Evolutionary conservation across 306 rosid species (phyloP).

Genomic region (Begonia masoniana): DNA sequence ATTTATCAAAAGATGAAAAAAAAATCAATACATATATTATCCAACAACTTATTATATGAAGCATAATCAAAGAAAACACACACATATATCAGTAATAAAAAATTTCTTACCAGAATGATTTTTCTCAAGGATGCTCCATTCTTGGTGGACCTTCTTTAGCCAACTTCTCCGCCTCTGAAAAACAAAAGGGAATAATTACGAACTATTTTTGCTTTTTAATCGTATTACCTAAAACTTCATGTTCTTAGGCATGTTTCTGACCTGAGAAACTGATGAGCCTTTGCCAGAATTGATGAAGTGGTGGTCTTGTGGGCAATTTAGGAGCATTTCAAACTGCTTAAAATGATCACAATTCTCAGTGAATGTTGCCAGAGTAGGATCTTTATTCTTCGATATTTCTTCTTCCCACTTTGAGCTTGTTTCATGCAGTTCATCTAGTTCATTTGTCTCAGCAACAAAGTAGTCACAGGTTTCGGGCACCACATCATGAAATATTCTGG

Average conservation of each 20-base stretch:
- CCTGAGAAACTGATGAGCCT: constrained; percentile 54
- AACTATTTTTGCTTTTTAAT: constrained; percentile 7
- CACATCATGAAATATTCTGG: constrained; percentile 26
- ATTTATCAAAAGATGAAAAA: constrained; percentile 1
- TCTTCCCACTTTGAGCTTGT: constrained; percentile 18
- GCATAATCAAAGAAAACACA: constrained; percentile 3
- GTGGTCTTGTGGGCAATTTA: constrained; percentile 56
- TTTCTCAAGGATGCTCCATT: constrained; percentile 81
- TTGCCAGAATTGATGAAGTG: constrained; percentile 44
- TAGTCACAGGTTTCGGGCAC: constrained; percentile 27
- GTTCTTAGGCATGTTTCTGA: constrained; percentile 23
- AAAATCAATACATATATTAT: not conserved
- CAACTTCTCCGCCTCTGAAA: constrained; percentile 53
- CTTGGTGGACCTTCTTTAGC: constrained; percentile 84
- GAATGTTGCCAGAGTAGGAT: constrained; percentile 19
- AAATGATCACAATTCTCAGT: constrained; percentile 26
- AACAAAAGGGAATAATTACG: constrained; percentile 8
- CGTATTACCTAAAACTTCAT: not conserved
- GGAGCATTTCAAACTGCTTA: constrained; percentile 56
- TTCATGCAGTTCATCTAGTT: constrained; percentile 18
- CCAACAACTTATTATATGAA: not conserved
- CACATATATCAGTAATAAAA: constrained; percentile 2
- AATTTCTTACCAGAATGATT: constrained; percentile 68
- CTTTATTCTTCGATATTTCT: constrained; percentile 12
- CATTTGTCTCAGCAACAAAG: constrained; percentile 22